Evolutionary conservation across 78 protist genomes (phyloP).

Genomic region (Dictyostelium intermedium): DNA sequence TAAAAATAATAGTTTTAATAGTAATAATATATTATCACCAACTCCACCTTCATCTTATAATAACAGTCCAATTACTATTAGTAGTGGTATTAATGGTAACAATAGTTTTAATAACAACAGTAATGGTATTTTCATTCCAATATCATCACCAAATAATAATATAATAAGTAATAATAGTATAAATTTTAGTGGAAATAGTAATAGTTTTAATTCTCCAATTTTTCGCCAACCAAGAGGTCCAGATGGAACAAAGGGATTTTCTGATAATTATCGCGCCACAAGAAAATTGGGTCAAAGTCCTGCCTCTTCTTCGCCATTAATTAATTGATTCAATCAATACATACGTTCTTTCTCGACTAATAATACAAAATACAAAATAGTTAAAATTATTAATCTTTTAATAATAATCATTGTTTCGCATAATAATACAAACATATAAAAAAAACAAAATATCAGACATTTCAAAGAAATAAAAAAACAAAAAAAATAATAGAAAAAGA

Average conservation of each 20-base stretch:
- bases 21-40: neutral
- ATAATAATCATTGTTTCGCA: neutral
- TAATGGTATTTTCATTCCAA: slow-evolving; percentile 10
- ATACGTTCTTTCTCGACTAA: neutral
- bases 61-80: slow-evolving; percentile 4
- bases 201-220: slow-evolving; percentile 65
- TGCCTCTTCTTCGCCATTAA: neutral
- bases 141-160: neutral
- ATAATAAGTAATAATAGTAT: neutral
- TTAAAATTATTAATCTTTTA: neutral
- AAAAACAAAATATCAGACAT: neutral
- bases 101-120: neutral
- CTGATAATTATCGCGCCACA: slow-evolving; percentile 28
- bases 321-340: neutral
- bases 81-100: slow-evolving; percentile 16
- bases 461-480: neutral
- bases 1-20: neutral
- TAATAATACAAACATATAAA: neutral
- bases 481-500: neutral
- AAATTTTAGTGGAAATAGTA: slow-evolving; percentile 5
- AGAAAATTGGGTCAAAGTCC: slow-evolving; percentile 37
- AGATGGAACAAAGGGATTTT: slow-evolving; percentile 81
- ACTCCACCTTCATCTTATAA: neutral
- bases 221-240: slow-evolving; percentile 82
- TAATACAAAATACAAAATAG: neutral